phyloP scores from a whole-genome alignment of 2,329 filamentous ascomycete genomes.

The Blumeria hordei region DNA sequence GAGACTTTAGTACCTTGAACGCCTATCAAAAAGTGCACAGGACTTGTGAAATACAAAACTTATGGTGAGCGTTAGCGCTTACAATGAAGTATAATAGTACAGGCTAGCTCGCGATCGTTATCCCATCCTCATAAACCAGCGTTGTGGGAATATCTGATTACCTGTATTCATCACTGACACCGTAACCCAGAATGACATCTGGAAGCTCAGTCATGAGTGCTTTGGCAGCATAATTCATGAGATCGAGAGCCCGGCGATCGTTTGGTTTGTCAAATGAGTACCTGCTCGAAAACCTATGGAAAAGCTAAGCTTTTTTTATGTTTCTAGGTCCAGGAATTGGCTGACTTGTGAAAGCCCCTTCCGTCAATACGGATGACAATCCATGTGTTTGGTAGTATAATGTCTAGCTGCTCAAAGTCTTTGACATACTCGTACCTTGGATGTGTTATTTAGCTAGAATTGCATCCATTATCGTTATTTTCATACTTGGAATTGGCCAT shows the following conservation, averaged over 20 bases:
- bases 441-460: neutral
- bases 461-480: no score
- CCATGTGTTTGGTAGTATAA: conserved; percentile 75
- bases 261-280: conserved; percentile 85
- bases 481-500: no score
- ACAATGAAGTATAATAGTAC: neutral
- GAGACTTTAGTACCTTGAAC: conserved; percentile 35
- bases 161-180: conserved; percentile 86
- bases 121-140: neutral
- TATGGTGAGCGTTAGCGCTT: conserved; percentile 1
- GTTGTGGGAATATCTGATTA: conserved; percentile 13
- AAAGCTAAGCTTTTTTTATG: neutral
- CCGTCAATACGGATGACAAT: conserved; percentile 87
- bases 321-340: neutral
- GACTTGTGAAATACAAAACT: conserved; percentile 79
- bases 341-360: conserved; percentile 78
- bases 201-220: conserved; percentile 63
- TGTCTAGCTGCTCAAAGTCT: conserved; percentile 61
- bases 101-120: neutral
- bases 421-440: conserved; percentile 82
- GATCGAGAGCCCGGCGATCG: conserved; percentile 59
- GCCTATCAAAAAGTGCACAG: conserved; percentile 62
- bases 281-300: conserved; percentile 47
- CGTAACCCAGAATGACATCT: conserved; percentile 73
- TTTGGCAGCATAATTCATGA: conserved; percentile 87